Conservation (phyloP, 2,329 filamentous ascomycete species). For the Aspergillus eucalypticola region DNA sequence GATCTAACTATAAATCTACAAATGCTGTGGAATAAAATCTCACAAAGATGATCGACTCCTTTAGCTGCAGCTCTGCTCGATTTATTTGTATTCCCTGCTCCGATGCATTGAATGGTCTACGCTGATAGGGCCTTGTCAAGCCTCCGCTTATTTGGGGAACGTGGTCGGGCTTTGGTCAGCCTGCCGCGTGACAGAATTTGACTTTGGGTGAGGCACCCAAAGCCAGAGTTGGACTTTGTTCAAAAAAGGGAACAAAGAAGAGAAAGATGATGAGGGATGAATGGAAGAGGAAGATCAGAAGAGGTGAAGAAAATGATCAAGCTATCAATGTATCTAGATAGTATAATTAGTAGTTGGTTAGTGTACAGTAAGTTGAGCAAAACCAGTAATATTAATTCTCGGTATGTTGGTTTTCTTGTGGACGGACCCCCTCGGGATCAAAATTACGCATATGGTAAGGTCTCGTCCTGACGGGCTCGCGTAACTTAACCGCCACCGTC, state of each 20-base stretch:
- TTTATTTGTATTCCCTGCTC: background rate
- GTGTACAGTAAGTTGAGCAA: too few relatives aligned
- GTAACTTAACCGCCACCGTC: conserved; percentile 29
- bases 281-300: background rate
- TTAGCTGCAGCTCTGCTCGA: background rate
- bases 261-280: background rate
- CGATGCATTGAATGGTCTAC: conserved; percentile 1
- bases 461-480: conserved; percentile 26
- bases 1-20: background rate
- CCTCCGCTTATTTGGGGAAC: conserved; percentile 6
- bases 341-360: too few relatives aligned
- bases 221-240: background rate
- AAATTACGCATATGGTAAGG: conserved; percentile 25
- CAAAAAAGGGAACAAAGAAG: background rate
- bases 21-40: background rate
- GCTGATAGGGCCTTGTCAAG: background rate
- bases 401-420: background rate
- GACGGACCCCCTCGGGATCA: conserved; percentile 13
- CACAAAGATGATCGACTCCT: background rate
- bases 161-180: conserved; percentile 12
- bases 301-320: background rate
- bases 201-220: conserved; percentile 9
- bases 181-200: conserved; percentile 12
- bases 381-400: background rate
- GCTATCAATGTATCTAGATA: background rate